phyloP scores from a whole-genome alignment of 352 stramenopile species.

The Phytophthora ramorum region DNA sequence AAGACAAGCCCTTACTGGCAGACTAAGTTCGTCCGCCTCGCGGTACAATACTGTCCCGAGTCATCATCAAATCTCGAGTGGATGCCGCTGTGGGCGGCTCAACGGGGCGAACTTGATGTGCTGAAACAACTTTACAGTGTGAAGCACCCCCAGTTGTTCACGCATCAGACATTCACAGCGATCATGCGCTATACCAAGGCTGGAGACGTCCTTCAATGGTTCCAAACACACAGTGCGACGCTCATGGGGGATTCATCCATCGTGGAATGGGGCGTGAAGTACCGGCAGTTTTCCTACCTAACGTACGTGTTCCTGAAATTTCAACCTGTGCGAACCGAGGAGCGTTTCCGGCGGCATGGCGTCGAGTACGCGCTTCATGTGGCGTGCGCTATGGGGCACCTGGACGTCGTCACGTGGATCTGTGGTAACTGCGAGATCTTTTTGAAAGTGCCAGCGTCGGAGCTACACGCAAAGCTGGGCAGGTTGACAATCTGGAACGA shows the following conservation, averaged over 20 bases:
- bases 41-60: conserved; percentile 30
- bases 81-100: conserved; percentile 42
- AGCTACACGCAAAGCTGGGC: conserved; percentile 36
- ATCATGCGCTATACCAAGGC: conserved; percentile 46
- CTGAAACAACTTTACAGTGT: conserved; percentile 32
- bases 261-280: conserved; percentile 45
- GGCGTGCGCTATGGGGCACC: conserved; percentile 39
- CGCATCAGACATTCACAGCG: conserved; percentile 35
- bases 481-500: conserved; percentile 39
- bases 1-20: conserved; percentile 42
- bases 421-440: conserved; percentile 46
- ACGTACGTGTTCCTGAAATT: conserved; percentile 36
- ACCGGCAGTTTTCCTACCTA: conserved; percentile 38
- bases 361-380: conserved; percentile 41
- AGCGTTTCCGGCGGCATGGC: conserved; percentile 34
- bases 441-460: conserved; percentile 30
- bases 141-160: conserved; percentile 44
- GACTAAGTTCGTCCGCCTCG: conserved; percentile 30
- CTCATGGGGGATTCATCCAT: conserved; percentile 29
- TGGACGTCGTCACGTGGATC: conserved; percentile 51
- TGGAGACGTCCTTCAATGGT: conserved; percentile 42
- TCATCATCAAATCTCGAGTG: conserved; percentile 31
- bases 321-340: conserved; percentile 20
- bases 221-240: conserved; percentile 30
- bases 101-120: conserved; percentile 38